Base-by-base conservation (phyloP, 352 stramenopile species). In the Pythium sp. region DNA sequence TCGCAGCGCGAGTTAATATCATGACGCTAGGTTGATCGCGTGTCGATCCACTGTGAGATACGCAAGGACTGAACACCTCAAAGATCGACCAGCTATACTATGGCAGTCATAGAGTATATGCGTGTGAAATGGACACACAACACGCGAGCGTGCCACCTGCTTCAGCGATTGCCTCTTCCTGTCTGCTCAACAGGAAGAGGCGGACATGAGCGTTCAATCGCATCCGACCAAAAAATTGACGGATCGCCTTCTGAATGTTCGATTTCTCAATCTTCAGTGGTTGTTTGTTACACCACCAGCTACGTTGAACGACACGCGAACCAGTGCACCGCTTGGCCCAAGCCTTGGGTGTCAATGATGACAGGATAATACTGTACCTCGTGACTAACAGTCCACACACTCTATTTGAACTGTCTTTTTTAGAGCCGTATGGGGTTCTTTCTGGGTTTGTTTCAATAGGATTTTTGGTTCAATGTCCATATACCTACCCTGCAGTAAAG, bases 1-100 rank as follows among this genome's bases (percentile, higher is more conserved):
- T 51, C 3, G 41, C 26, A 51, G 3, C 24, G 59, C 57, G 28
- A 57, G 59, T 15, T 65, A 57, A 65, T 57, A 65, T 46, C 59
- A 65, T 32, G 41, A 56, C 43, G 26, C 41, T 38, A 22, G 1
- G 22, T 30, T 22, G 58, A 64, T 55, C 58, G 58, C 15, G 58
- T 26, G 59, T 57, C 14, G 41, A 41, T 62, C n/a, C 28, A 12
- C 7, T 11, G 22, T 49, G 43, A 32, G n/a, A 28, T 26, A 32
- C 22, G 46, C 28, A 0, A 8, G 20, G 18, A 30, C 56, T n/a
- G 22, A 62, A 62, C 56, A n/a, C 32, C 32, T 51, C 20, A 9
- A 38, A 56, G 46, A 58, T 59, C 46, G 38, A 30, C 38, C 24
- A 64, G 41, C 34, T 58, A 36, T 58, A 30, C 5, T 22, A 22